A percentile compares a stretch with the other conserved stretches of the same genome.
phyloP scores from a whole-genome alignment of 2,329 filamentous ascomycete genomes.

The Hypoxylon sp. region DNA sequence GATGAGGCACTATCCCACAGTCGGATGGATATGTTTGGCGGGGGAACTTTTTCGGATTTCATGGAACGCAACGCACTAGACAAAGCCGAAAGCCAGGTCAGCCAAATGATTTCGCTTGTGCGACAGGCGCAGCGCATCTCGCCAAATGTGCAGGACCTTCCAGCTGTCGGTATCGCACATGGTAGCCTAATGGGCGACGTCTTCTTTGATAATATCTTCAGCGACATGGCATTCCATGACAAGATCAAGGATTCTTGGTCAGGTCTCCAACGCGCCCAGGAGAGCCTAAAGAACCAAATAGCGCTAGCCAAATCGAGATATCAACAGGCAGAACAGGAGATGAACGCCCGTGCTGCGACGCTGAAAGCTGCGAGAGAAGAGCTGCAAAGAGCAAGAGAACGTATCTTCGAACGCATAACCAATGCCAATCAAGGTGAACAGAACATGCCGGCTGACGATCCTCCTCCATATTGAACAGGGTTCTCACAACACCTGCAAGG shows the following conservation, averaged over 20 bases:
- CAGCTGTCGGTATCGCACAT: constrained; percentile 60
- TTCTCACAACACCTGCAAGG: background rate
- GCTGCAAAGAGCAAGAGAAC: constrained; percentile 62
- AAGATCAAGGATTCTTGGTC: constrained; percentile 63
- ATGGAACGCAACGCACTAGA: constrained; percentile 68
- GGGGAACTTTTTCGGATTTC: constrained; percentile 64
- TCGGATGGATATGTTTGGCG: constrained; percentile 65
- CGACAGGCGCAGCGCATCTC: constrained; percentile 60
- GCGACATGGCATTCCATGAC: constrained; percentile 66
- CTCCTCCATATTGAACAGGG: constrained; percentile 38
- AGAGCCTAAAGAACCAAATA: constrained; percentile 54
- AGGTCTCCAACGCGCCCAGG: constrained; percentile 54
- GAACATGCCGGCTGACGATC: constrained; percentile 22
- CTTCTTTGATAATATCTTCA: constrained; percentile 70
- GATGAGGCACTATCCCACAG: constrained; percentile 60
- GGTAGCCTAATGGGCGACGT: constrained; percentile 65
- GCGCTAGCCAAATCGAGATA: constrained; percentile 44
- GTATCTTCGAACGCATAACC: constrained; percentile 57
- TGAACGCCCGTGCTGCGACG: constrained; percentile 53
- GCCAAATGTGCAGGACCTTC: constrained; percentile 58
- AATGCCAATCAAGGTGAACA: constrained; percentile 4
- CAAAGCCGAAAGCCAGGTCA: constrained; percentile 61
- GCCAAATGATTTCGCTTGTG: constrained; percentile 59
- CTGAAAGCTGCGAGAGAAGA: constrained; percentile 56
- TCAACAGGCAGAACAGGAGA: constrained; percentile 50